Conservation (phyloP, 1,139 yeast genomes). For the Scheffersomyces quercinus region DNA sequence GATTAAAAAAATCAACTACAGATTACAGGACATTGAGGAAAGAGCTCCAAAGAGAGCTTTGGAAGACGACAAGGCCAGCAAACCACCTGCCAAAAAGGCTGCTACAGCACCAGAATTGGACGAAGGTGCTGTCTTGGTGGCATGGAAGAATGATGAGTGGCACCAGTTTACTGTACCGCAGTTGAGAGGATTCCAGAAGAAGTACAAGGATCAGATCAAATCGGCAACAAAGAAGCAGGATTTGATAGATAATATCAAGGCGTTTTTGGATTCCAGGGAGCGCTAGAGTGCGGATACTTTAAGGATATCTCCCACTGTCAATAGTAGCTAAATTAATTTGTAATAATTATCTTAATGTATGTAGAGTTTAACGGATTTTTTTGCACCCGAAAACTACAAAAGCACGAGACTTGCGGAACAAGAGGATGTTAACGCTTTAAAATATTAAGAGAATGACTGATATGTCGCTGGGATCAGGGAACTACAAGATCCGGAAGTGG, state of each 20-base stretch:
- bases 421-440: too few relatives aligned
- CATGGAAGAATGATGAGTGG: slow-evolving; percentile 41
- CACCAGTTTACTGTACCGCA: slow-evolving; percentile 40
- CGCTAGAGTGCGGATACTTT: slow-evolving; percentile 3
- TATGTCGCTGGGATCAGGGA: too few relatives aligned
- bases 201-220: slow-evolving; percentile 33
- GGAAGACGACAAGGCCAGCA: slow-evolving; percentile 11
- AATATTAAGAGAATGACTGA: too few relatives aligned
- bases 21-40: slow-evolving; percentile 12
- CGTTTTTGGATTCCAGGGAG: slow-evolving; percentile 19
- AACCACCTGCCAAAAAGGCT: slow-evolving; percentile 16
- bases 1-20: slow-evolving; percentile 16
- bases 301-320: too few relatives aligned
- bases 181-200: slow-evolving; percentile 35
- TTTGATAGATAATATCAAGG: slow-evolving; percentile 39
- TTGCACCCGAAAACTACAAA: too few relatives aligned
- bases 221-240: slow-evolving; percentile 43
- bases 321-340: too few relatives aligned
- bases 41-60: slow-evolving; percentile 10
- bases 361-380: too few relatives aligned
- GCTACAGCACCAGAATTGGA: slow-evolving; percentile 23
- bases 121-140: slow-evolving; percentile 36
- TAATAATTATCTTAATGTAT: too few relatives aligned
- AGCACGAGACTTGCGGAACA: too few relatives aligned
- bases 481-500: too few relatives aligned